A percentile compares a stretch with the other conserved stretches of the same genome.
These are phyloP conservation scores for Kondoa subrosea DNA, from an alignment of 768 basidiomycete species.

Conservation along the genomic window DNA sequence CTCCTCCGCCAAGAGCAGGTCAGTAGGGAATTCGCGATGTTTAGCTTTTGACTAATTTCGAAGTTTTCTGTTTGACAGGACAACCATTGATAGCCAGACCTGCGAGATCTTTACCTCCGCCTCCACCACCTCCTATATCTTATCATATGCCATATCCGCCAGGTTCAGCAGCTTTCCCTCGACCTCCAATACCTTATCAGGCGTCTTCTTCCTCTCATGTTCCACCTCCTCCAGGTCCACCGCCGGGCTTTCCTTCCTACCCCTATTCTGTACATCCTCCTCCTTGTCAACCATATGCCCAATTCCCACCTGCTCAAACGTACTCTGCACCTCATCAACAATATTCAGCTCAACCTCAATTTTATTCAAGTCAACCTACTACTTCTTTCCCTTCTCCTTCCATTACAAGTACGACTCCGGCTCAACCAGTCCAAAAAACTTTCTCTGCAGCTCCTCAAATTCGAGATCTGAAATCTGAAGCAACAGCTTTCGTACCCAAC, in stretches of 20 bases:
- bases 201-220: constrained; percentile 12
- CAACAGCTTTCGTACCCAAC: constrained; percentile 74
- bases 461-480: constrained; percentile 87
- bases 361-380: constrained; percentile 18
- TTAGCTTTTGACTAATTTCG: constrained; percentile 8
- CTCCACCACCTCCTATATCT: constrained; percentile 25
- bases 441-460: constrained; percentile 72
- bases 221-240: constrained; percentile 25
- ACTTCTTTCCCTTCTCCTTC: constrained; percentile 13
- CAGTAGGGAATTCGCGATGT: constrained; percentile 8
- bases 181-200: constrained; percentile 19
- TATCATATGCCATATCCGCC: constrained; percentile 30
- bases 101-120: constrained; percentile 6
- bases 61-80: constrained; percentile 9
- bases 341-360: constrained; percentile 9
- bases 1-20: constrained; percentile 29
- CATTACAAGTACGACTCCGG: constrained; percentile 8
- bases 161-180: constrained; percentile 27
- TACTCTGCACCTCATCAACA: constrained; percentile 16
- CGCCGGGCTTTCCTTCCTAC: constrained; percentile 27
- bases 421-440: constrained; percentile 41
- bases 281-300: constrained; percentile 21
- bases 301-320: background rate
- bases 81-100: constrained; percentile 11
- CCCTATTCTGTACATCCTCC: constrained; percentile 28